Percentiles rank a stretch among this genome's conserved stretches.
phyloP scores from a whole-genome alignment of 768 basidiomycete species.

The Pluteus cervinus region DNA sequence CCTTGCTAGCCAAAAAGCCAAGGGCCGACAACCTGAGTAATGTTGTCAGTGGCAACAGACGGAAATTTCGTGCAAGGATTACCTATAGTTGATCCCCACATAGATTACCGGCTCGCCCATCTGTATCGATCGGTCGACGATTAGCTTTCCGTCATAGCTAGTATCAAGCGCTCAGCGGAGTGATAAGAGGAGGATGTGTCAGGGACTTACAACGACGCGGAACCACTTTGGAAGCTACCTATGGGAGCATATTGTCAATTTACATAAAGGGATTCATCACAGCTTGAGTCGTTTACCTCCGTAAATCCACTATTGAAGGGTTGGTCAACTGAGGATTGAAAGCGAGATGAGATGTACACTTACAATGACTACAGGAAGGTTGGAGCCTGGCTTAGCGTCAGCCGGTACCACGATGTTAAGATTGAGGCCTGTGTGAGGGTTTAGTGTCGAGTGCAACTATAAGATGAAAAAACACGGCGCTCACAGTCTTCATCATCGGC shows the following conservation, averaged over 20 bases:
- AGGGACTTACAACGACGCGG: not conserved
- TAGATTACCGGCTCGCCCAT: conserved; percentile 42
- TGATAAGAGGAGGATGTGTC: no score
- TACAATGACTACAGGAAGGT: conserved; percentile 27
- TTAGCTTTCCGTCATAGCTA: conserved; percentile 29
- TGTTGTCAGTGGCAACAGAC: not conserved
- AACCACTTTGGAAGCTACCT: no score
- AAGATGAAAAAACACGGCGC: not conserved
- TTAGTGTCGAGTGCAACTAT: conserved; percentile 5
- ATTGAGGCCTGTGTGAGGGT: conserved; percentile 17
- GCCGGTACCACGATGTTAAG: conserved; percentile 23
- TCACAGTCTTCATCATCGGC: conserved; percentile 22
- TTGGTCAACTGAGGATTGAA: no score
- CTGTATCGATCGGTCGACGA: conserved; percentile 39
- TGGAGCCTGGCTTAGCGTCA: conserved; percentile 10
- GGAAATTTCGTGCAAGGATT: conserved; percentile 9
- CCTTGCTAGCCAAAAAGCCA: conserved; percentile 39
- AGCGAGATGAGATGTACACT: no score
- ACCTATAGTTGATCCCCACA: conserved; percentile 49
- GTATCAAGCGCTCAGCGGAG: conserved; percentile 13
- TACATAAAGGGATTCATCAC: no score
- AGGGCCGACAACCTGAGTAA: conserved; percentile 19
- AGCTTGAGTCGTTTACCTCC: no score
- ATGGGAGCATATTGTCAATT: no score
- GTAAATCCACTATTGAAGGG: no score